Percentiles rank a stretch among this genome's conserved stretches.
phyloP scores from a whole-genome alignment of 176 grass and related monocot genomes.

The Bonia amplexicaulis region DNA sequence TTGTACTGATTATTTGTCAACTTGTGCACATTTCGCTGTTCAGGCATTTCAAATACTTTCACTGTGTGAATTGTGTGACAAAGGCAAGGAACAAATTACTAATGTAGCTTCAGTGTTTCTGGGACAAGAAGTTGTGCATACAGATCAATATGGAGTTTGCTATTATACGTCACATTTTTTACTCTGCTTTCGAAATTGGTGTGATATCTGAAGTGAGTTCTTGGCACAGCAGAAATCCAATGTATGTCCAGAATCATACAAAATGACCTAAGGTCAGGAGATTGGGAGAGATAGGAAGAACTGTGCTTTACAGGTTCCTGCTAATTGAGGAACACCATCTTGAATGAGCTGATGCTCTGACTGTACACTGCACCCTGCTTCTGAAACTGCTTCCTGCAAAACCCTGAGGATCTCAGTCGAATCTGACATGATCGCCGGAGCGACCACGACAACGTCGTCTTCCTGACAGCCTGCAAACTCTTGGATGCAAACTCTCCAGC shows the following conservation, averaged over 20 bases:
- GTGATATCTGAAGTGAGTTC: constrained; percentile 3
- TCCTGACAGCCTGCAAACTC: neutral
- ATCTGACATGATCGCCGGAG: constrained; percentile 16
- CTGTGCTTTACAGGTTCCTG: neutral
- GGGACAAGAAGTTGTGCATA: neutral
- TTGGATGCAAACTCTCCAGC: neutral
- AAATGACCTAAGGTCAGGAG: constrained; percentile 14
- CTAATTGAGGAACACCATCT: constrained; percentile 44
- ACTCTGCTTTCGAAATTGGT: neutral
- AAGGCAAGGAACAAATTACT: neutral
- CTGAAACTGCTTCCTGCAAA: constrained; percentile 46
- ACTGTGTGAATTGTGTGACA: neutral
- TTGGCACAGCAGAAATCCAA: neutral
- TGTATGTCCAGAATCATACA: constrained; percentile 21
- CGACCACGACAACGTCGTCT: neutral
- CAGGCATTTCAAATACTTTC: neutral
- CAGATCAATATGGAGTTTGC: neutral
- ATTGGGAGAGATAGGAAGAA: neutral
- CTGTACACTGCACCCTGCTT: constrained; percentile 29
- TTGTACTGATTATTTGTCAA: neutral
- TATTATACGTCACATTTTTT: neutral
- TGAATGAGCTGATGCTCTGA: constrained; percentile 39
- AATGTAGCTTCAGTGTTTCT: neutral
- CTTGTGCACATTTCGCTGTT: neutral
- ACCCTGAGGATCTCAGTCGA: constrained; percentile 32